Base-by-base conservation (phyloP, 805 yeast species). In the Yarrowia bubula region DNA sequence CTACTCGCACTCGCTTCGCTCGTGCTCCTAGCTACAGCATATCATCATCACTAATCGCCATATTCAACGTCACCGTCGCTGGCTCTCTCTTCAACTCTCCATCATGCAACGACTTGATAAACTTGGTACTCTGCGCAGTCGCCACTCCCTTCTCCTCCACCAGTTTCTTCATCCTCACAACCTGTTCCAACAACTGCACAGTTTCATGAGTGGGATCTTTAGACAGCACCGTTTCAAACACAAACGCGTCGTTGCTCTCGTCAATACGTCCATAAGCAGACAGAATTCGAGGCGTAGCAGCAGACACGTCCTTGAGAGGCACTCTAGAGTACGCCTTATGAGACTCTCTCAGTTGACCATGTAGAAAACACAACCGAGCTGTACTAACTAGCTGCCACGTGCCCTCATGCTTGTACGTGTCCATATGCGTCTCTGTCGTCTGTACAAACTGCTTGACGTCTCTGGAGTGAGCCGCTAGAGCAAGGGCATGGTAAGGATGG, bases 241-340 rank as follows among this genome's bases (percentile, higher is more conserved):
- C 64, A 58, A 58, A 58, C 28, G 64, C 64, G 18, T 43, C 51
- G 31, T 18, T 43, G 14, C 64, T 58, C 22, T 58, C 64, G 35
- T 58, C 64, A 18, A 58, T 58, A 18, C 64, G 39, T 0, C 64
- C 64, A 17, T 43, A 58, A n/a, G 33, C 10, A 7, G 50, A 32
- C 42, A 58, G 35, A 14, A 58, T 18, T 9, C 51, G 33, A 10
- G 51, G 64, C 1, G 42, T 33, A 3, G 51, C 51, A n/a, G 50
- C 51, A 58, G 42, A 32, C 51, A 58, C 51, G 28, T 58, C 64
- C 46, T 43, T 32, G 51, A 58, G 51, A 13, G 64, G 64, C 28
- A 58, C 64, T 18, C 64, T 41, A 0, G 64, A 43, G 31, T 58
- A 58, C 5, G 51, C 64, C 51, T 43, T 43, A 4, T 33, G 51